Evolutionary conservation across 2,329 filamentous ascomycete species (phyloP).

Genomic region (Pseudogymnoascus pannorum): DNA sequence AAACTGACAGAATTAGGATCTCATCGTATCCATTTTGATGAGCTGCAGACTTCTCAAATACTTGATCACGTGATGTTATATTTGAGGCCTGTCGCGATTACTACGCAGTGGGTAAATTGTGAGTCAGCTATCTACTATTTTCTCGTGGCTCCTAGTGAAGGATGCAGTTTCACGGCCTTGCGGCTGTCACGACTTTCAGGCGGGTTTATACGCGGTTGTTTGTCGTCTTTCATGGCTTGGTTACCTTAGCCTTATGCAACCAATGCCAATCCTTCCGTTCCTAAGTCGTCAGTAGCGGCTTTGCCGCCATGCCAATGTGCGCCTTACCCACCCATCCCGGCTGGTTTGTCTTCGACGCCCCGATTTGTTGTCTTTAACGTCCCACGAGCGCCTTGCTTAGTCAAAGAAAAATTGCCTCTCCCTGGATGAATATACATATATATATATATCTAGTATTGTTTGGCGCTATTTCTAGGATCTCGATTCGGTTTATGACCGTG

Average conservation of each 20-base stretch:
- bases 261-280: neutral
- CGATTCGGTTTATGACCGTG: neutral
- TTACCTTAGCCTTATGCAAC: neutral
- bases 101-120: neutral
- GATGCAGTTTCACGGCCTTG: neutral
- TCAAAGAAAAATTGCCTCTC: neutral
- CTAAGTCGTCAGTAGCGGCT: neutral
- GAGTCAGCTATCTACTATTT: neutral
- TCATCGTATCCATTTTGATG: neutral
- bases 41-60: neutral
- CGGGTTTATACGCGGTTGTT: neutral
- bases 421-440: neutral
- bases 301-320: neutral
- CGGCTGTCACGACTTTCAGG: neutral
- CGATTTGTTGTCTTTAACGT: neutral
- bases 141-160: neutral
- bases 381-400: neutral
- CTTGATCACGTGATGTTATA: neutral
- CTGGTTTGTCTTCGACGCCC: neutral
- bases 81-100: neutral
- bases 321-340: neutral
- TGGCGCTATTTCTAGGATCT: neutral
- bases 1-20: neutral
- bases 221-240: neutral
- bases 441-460: neutral